Base-by-base conservation (phyloP, 2,329 filamentous ascomycete genomes). In the Westerdykella aurantiaca region DNA sequence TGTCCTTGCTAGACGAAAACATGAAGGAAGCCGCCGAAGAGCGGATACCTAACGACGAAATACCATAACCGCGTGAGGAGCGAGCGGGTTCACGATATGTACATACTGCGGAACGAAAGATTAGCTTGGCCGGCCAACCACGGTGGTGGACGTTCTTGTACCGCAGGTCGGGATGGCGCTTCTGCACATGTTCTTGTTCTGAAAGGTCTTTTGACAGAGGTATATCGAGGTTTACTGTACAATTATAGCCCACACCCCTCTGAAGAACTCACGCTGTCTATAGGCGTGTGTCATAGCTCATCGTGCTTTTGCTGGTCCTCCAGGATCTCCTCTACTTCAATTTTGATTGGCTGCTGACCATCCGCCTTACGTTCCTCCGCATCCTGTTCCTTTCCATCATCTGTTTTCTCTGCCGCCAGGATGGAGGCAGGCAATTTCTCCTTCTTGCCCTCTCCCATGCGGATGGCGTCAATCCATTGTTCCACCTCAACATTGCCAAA, bases 381-480 rank as follows among this genome's bases (percentile, higher is more conserved):
- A 9, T 35, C 17, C 38, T 51, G 56, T 37, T 57, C 47, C 38
- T 53, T 51, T 10, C 34, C 50, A 21, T 46, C 50, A 21, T 46
- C 47, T 34, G 49, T 57, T 34, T 61, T 50, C 7, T 31, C 44
- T 18, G 49, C 48, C 5, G 61, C 56, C 9, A 75, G 50, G 31
- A 75, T 38, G 4, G 60, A 59, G 46, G 84, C 79, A 34, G 74
- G 76, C 13, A 90, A 62, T 55, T 80, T 86, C 57, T 82, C 77
- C 75, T 91, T 96, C 46, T 78, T 71, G 2, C 88, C 86, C 62
- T 97, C 91, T 41, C 90, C 88, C 75, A 98, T 78, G 31, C 88
- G 83, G 49, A 97, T 88, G n/a, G 80, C 77, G 60, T 98, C 93
- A 46, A 98, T 80, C 88, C 91, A 98, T 49, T 73, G 72, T 70